Conservation (phyloP, 129 eudicot genomes). For the Logfia minima region DNA sequence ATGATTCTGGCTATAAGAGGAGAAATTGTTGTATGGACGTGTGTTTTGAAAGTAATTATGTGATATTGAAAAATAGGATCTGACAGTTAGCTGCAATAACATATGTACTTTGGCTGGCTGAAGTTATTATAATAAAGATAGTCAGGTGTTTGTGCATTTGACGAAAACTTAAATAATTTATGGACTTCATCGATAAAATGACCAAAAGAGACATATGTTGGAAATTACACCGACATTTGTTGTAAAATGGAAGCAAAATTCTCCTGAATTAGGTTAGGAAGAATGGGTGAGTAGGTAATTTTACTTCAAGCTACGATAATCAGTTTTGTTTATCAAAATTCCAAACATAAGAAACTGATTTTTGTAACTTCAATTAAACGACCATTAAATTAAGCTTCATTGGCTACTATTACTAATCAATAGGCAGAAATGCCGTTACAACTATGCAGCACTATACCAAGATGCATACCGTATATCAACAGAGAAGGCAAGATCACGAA, state of each 20-base stretch:
- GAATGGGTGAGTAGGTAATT: neutral
- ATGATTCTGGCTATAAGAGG: neutral
- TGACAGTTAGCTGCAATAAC: neutral
- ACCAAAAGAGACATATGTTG: neutral
- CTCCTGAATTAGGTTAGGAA: neutral
- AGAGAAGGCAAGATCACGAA: slow-evolving; percentile 92
- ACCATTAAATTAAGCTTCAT: slow-evolving; percentile 8
- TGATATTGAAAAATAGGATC: neutral
- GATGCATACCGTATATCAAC: slow-evolving; percentile 73
- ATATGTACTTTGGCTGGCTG: neutral
- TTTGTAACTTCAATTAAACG: neutral
- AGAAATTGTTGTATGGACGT: neutral
- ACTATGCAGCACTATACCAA: neutral
- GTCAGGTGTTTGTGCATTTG: neutral
- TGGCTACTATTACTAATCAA: neutral
- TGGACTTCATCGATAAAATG: too few species aligned
- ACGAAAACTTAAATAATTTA: neutral
- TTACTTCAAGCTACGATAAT: neutral
- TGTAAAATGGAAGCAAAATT: neutral
- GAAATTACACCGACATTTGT: neutral
- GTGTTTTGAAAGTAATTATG: neutral
- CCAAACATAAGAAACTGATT: neutral
- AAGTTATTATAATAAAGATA: neutral
- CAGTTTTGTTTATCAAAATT: neutral
- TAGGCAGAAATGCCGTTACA: neutral